Percentiles rank a stretch among this genome's conserved stretches.
phyloP scores from a whole-genome alignment of 2,329 filamentous ascomycete genomes.

The Hymenoscyphus occultus region DNA sequence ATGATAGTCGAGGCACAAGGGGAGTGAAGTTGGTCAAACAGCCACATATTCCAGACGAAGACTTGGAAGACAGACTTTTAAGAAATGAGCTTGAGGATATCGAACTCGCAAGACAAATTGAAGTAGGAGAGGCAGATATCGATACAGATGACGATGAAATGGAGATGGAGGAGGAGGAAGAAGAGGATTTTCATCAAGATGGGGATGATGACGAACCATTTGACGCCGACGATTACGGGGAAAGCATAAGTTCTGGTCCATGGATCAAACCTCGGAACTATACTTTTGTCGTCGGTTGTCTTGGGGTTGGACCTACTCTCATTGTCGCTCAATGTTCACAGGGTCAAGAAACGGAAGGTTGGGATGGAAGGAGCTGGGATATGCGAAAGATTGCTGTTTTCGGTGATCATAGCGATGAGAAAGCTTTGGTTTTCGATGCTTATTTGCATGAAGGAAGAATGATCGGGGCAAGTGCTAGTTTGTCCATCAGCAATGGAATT shows the following conservation, averaged over 20 bases:
- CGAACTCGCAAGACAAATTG: not conserved
- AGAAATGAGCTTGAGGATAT: not conserved
- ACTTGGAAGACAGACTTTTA: not conserved
- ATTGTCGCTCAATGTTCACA: not conserved
- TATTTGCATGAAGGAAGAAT: not conserved
- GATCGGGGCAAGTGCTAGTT: not conserved
- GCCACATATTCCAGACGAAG: not conserved
- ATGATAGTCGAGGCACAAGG: not conserved
- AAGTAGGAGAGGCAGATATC: not conserved
- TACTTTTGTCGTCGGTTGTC: not conserved
- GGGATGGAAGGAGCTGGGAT: not conserved
- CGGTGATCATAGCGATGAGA: not conserved
- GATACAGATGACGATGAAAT: not conserved
- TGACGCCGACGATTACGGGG: not conserved
- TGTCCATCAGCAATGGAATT: not conserved
- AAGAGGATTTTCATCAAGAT: not conserved
- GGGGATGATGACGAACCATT: not conserved
- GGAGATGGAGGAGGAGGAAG: not conserved
- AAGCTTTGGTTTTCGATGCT: not conserved
- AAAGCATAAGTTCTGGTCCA: not conserved
- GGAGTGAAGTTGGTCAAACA: not conserved
- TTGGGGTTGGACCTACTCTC: not conserved
- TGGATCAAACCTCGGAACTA: not conserved
- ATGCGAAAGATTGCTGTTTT: not conserved
- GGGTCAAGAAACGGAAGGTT: not conserved